Evolutionary conservation across 169 alveolate genomes (phyloP).

Genomic region (Plasmodium falciparum): DNA sequence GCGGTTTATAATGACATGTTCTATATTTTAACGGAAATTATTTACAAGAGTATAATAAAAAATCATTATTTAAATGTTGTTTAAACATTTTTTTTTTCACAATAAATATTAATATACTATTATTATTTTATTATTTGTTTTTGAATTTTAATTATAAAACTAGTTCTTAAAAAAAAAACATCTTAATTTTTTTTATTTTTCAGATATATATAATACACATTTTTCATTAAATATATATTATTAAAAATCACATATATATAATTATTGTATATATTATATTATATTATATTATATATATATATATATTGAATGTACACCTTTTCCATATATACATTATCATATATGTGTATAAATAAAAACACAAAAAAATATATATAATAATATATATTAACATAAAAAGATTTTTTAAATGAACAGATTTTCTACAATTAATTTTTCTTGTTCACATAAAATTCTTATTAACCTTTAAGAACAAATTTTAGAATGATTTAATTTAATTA

Average conservation of each 20-base stretch:
- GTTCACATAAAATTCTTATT: background rate
- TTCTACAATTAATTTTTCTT: background rate
- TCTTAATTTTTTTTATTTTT: no score
- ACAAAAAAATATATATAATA: background rate
- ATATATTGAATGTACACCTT: background rate
- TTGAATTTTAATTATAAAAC: no score
- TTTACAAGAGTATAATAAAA: constrained; percentile 2
- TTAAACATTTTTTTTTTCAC: constrained; percentile 34
- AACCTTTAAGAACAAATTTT: constrained; percentile 1
- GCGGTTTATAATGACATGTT: constrained; percentile 16
- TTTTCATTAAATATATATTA: background rate
- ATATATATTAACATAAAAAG: background rate
- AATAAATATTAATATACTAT: no score
- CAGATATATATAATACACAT: no score
- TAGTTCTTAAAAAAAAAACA: no score
- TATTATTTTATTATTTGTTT: no score
- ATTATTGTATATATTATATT: no score
- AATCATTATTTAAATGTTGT: constrained; percentile 39
- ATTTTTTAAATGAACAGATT: no score
- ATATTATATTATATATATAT: no score
- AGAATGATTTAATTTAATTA: background rate
- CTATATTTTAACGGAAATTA: constrained; percentile 28
- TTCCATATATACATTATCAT: background rate
- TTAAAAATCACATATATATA: constrained; percentile 3
- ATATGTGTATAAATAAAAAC: constrained; percentile 15